phyloP scores from a whole-genome alignment of 2,329 filamentous ascomycete species.

The Ambrosiella beaveri region DNA sequence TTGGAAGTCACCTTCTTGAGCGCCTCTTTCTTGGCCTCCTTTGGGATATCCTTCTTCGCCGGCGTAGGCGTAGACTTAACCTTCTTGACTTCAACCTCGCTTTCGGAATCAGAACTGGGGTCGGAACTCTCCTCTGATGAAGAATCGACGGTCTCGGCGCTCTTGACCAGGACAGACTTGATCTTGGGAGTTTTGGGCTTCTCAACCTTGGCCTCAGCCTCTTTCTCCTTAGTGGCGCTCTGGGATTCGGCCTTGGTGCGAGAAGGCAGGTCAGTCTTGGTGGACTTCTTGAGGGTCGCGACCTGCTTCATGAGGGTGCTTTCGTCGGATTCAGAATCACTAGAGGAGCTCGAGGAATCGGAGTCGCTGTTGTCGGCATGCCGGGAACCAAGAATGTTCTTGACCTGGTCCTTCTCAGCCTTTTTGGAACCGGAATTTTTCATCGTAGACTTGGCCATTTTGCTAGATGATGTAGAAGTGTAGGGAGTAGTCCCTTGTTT shows the following conservation, averaged over 20 bases:
- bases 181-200: conserved; percentile 7
- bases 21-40: conserved; percentile 13
- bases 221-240: conserved; percentile 5
- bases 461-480: background rate
- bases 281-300: conserved; percentile 14
- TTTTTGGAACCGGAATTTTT: conserved; percentile 10
- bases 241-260: conserved; percentile 6
- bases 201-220: background rate
- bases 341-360: conserved; percentile 18
- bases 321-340: conserved; percentile 17
- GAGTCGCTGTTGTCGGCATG: conserved; percentile 13
- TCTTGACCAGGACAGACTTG: conserved; percentile 5
- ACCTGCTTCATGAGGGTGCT: conserved; percentile 11
- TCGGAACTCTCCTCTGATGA: conserved; percentile 12
- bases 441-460: conserved; percentile 10
- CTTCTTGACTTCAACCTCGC: conserved; percentile 18
- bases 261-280: conserved; percentile 13
- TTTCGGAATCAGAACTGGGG: conserved; percentile 14
- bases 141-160: conserved; percentile 2
- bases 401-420: conserved; percentile 14
- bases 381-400: conserved; percentile 14
- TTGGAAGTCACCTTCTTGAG: conserved; percentile 9
- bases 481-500: no score
- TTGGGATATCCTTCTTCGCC: background rate
- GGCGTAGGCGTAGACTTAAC: conserved; percentile 14